A percentile compares a stretch with the other conserved stretches of the same genome.
These are phyloP conservation scores for Phlyctochytrium planicorne DNA, from an alignment of 192 early-diverging fungal species.

Conservation along the genomic window DNA sequence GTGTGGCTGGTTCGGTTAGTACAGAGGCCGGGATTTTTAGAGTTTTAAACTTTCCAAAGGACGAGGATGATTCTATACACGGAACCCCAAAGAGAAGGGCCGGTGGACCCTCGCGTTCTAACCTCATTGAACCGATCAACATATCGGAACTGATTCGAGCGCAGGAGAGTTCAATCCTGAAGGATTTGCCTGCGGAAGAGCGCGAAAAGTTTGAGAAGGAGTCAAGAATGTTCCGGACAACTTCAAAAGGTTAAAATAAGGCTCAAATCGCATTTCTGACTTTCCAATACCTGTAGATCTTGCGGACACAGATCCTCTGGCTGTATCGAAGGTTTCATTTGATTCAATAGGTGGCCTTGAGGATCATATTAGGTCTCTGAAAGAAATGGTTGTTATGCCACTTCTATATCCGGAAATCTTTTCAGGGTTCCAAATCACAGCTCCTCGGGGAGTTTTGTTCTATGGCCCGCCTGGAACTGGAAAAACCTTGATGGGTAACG, in stretches of 20 bases:
- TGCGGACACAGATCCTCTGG: constrained; percentile 19
- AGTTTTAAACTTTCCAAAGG: constrained; percentile 5
- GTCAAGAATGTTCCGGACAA: constrained; percentile 15
- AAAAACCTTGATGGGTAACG: constrained; percentile 69
- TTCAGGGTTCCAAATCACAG: constrained; percentile 50
- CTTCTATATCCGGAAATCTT: constrained; percentile 71
- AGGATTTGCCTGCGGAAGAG: constrained; percentile 27
- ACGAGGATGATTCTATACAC: neutral
- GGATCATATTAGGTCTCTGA: constrained; percentile 60
- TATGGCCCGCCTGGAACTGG: constrained; percentile 71
- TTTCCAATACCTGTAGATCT: constrained; percentile 23
- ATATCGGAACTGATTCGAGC: constrained; percentile 23
- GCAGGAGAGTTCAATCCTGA: constrained; percentile 19
- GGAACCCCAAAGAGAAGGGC: constrained; percentile 8
- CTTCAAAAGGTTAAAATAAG: constrained; percentile 8
- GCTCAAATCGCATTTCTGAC: neutral
- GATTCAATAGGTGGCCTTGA: constrained; percentile 43
- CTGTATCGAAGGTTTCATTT: constrained; percentile 31
- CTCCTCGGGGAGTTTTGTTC: constrained; percentile 69
- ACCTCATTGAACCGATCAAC: constrained; percentile 20
- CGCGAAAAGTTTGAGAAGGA: constrained; percentile 19
- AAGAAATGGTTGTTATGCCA: constrained; percentile 79
- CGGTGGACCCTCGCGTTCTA: neutral
- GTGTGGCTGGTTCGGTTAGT: neutral
- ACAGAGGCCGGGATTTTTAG: constrained; percentile 2